Percentiles rank a stretch among this genome's conserved stretches.
These are phyloP conservation scores for Eimeria falciformis DNA, from an alignment of 169 alveolate genomes.

Conservation along the genomic window DNA sequence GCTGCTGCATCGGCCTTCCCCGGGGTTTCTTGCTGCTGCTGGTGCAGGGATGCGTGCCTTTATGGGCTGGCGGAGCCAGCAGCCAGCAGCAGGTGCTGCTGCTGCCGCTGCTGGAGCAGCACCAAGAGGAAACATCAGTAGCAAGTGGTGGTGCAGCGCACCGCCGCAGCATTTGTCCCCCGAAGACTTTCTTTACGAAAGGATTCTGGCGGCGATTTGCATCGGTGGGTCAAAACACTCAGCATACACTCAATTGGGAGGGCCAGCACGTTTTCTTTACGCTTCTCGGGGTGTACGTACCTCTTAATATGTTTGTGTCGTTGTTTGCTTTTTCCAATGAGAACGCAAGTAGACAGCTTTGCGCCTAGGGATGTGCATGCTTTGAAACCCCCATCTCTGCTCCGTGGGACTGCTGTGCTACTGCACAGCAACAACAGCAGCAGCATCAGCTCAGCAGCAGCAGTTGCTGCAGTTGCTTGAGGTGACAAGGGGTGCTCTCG, in stretches of 20 bases:
- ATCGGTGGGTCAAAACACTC: not conserved
- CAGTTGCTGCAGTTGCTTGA: no score
- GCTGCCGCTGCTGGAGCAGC: not conserved
- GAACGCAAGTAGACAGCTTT: no score
- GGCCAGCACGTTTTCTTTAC: no score
- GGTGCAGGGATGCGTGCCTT: conserved; percentile 27
- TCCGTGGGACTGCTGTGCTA: no score
- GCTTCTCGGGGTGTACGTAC: no score
- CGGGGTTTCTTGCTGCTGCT: conserved; percentile 49
- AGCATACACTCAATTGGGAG: no score
- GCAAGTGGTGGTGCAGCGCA: conserved; percentile 33
- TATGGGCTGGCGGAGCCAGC: conserved; percentile 21
- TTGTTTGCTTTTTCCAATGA: no score
- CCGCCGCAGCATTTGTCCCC: conserved; percentile 50
- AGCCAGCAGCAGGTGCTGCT: not conserved
- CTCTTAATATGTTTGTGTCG: no score
- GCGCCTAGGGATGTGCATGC: conserved; percentile 8
- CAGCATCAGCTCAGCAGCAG: no score
- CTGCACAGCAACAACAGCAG: no score
- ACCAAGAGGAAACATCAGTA: not conserved
- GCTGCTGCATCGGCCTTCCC: conserved; percentile 49
- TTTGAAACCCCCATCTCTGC: no score
- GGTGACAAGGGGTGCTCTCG: no score
- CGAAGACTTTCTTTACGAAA: conserved; percentile 37
- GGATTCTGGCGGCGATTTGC: conserved; percentile 14